Evolutionary conservation across 2,329 filamentous ascomycete genomes (phyloP).

Genomic region (Daldinia sp.): DNA sequence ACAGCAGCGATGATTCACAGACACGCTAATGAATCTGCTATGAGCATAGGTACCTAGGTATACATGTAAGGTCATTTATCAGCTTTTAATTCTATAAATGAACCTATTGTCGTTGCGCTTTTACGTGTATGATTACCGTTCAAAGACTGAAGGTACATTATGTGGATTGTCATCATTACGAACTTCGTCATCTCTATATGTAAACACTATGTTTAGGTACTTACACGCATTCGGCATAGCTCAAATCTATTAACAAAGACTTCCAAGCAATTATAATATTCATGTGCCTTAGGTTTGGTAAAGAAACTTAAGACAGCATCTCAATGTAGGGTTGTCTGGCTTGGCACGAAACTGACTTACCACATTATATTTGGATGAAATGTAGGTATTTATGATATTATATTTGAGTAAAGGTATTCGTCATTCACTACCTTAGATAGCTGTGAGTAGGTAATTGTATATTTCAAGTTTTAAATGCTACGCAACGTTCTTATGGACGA

Average conservation of each 20-base stretch:
- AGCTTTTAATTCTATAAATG: not conserved
- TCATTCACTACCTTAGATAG: not conserved
- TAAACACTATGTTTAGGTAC: not conserved
- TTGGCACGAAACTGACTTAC: not conserved
- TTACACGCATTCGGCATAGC: not conserved
- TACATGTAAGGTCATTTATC: not conserved
- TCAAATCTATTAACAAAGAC: not conserved
- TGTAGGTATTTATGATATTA: not conserved
- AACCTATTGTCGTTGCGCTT: not conserved
- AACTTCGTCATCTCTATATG: not conserved
- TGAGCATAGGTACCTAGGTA: no score
- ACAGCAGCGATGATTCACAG: not conserved
- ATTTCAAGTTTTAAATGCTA: not conserved
- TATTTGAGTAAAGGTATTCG: not conserved
- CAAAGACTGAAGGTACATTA: not conserved
- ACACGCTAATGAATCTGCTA: not conserved
- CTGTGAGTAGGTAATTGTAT: not conserved
- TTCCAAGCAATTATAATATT: not conserved
- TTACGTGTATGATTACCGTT: not conserved
- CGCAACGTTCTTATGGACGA: not conserved
- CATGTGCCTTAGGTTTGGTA: conserved; percentile 12
- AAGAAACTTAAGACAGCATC: conserved; percentile 12
- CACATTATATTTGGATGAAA: not conserved
- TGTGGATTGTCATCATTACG: not conserved
- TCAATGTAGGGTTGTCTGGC: not conserved